Evolutionary conservation across 1,284 basidiomycete genomes (phyloP), one percentile per base, ranked within the genome.

Genomic region (Volvariella volvacea): DNA sequence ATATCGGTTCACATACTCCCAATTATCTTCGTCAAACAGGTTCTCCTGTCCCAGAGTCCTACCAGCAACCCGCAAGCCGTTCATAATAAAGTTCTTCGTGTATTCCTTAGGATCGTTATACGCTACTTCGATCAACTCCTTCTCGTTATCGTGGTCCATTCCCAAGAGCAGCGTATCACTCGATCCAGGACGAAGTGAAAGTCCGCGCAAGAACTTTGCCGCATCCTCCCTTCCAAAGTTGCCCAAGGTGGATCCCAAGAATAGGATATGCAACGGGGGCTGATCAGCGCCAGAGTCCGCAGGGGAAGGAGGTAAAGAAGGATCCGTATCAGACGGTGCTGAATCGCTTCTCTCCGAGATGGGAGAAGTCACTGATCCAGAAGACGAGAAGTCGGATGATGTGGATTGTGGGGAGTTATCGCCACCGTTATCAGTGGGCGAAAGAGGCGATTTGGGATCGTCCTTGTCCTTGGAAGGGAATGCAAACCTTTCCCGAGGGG

Each of bases 161-260:
- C 93, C 93, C 17, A 98, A 63, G 2, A 89, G 63, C 6, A 89
- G 65, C 0, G 85, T 88, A 57, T 88, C 85, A 3, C 80, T 79
- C 16, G 67, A 72, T 4, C 80, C 83, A 3, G 86, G 67, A 8
- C 85, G 79, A 37, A 99, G 72, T 9, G 92, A 90, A 17, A 96
- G 71, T 1, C 79, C 78, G 10, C 74, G 74, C 43, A 99, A 75
- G 66, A 99, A 97, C 0, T 74, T 67, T 1, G 75, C 75, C 4
- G 86, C 89, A 20, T 76, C 83, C 14, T 73, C 69, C 19, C 92
- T 79, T n/a, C 72, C 62, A 62, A 98, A 97, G 68, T 98, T 98
- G 10, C 95, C 95, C 10, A 98, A 67, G 0, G 92, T 92, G 0
- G 90, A 95, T 0, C 95, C 95, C n/a, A 98, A 73, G 72, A 96